Conservation (phyloP, 225 moss, liverwort and hornwort species). For the Bryum argenteum region DNA sequence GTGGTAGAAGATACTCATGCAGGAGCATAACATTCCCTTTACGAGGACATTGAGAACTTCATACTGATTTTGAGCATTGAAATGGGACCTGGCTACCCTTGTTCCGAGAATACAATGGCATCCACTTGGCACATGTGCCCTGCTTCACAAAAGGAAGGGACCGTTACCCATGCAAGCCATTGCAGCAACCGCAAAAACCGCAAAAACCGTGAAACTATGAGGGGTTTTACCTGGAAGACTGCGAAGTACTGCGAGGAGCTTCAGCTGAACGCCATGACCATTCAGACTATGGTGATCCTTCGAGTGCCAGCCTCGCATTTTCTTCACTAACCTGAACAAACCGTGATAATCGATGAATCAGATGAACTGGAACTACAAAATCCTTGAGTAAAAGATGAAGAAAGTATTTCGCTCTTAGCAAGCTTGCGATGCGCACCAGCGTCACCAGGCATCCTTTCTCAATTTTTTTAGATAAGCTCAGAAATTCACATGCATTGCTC, state of each 20-base stretch:
- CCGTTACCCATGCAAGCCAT: conserved; percentile 18
- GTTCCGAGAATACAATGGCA: background rate
- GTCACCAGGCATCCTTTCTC: background rate
- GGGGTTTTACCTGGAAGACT: background rate
- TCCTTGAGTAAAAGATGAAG: background rate
- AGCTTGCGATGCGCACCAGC: conserved; percentile 10
- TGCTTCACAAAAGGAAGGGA: background rate
- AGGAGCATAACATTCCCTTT: too few relatives aligned
- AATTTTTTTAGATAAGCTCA: background rate
- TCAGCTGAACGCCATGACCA: conserved; percentile 38
- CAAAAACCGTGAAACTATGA: conserved; percentile 22
- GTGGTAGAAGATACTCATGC: too few relatives aligned
- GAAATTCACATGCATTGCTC: conserved; percentile 2
- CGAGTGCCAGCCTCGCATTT: conserved; percentile 19
- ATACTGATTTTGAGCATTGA: too few relatives aligned
- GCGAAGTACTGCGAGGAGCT: background rate
- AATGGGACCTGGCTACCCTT: too few relatives aligned
- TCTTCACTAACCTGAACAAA: conserved; percentile 4
- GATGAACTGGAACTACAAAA: background rate
- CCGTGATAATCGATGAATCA: background rate
- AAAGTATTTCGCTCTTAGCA: background rate
- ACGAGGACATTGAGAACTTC: too few relatives aligned
- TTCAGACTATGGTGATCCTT: conserved; percentile 32
- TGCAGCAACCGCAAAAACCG: conserved; percentile 37
- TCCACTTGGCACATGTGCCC: background rate